A percentile compares a stretch with the other conserved stretches of the same genome.
Conservation (phyloP, 2,329 filamentous ascomycete genomes). For the Colletotrichum musicola region DNA sequence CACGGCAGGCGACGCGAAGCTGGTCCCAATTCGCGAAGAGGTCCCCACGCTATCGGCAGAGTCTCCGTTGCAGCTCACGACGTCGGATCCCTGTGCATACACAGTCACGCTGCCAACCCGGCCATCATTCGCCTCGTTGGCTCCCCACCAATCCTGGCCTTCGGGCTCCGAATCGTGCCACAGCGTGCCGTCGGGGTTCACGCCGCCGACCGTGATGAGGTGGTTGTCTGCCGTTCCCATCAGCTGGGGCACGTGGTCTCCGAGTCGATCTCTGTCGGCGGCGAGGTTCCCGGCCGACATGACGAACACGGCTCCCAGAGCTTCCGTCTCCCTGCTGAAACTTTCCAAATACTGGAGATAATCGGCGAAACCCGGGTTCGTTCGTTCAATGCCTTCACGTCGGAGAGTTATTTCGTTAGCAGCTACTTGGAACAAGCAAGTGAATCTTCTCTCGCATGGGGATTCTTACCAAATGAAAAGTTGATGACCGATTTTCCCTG, state of each 20-base stretch:
- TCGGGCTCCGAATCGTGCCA: conserved; percentile 11
- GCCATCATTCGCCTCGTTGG: neutral
- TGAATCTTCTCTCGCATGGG: no score
- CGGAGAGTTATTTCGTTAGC: no score
- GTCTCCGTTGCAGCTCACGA: neutral
- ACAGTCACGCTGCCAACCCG: neutral
- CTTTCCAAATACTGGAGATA: neutral
- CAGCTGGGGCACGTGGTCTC: conserved; percentile 7
- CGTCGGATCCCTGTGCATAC: conserved; percentile 2
- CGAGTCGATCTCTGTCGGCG: neutral
- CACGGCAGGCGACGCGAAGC: conserved; percentile 12
- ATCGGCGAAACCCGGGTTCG: neutral
- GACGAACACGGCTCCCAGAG: conserved; percentile 5
- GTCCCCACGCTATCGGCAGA: neutral
- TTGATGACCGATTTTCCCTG: conserved; percentile 15
- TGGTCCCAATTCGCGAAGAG: neutral
- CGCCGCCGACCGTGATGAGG: conserved; percentile 12
- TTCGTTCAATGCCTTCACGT: neutral
- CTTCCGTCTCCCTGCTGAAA: neutral
- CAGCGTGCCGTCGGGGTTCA: neutral
- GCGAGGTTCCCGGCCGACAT: conserved; percentile 8
- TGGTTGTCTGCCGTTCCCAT: neutral
- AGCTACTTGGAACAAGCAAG: no score
- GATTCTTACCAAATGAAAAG: conserved; percentile 14
- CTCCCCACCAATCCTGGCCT: neutral